Base-by-base conservation (phyloP, 495 filamentous ascomycete species). In the Penicillium diatomitis region DNA sequence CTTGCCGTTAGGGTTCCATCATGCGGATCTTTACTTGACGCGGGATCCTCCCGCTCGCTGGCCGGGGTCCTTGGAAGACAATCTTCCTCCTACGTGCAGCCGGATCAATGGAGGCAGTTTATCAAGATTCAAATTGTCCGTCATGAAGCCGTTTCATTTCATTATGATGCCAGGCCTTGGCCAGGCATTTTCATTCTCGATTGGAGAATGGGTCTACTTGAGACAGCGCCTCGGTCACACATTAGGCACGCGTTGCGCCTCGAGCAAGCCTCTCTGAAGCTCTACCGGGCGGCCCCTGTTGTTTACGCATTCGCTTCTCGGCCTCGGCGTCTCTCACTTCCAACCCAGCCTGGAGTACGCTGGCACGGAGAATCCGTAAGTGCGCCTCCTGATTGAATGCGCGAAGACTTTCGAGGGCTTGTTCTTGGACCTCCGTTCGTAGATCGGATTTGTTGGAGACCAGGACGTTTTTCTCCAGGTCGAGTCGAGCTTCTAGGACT, bases 381-480 rank as follows among this genome's bases (percentile, higher is more conserved):
- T 87, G 77, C 9, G 88, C 80, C 48, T 86, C 82, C 29, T 77
- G 74, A 57, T 89, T 81, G 58, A 90, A 94, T 28, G 77, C 70
- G 39, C 78, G 77, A 27, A 88, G 79, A 52, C 78, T 79, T n/a
- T 78, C 61, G 31, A 94, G 64, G 0, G 84, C 80, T 4, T 81
- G 69, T 2, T 67, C 57, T 60, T 94, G 88, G 43, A 92, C 78
- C n/a, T 78, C 72, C 4, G 67, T 61, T 39, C 90, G 80, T 4
- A 80, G 63, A 43, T 91, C 76, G 29, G 68, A 70, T 35, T 81
- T 73, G 20, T 83, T 83, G 4, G 85, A 81, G 5, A 86, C 79
- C 4, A 98, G 77, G 62, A 91, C 80, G 51, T 77, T 73, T 54
- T 90, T 86, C 48, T 91, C 84, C 0, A 87, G 78, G 57, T 98